These are phyloP conservation scores for Puccinia novopanici DNA, from an alignment of 1,284 basidiomycete genomes.

Conservation along the genomic window DNA sequence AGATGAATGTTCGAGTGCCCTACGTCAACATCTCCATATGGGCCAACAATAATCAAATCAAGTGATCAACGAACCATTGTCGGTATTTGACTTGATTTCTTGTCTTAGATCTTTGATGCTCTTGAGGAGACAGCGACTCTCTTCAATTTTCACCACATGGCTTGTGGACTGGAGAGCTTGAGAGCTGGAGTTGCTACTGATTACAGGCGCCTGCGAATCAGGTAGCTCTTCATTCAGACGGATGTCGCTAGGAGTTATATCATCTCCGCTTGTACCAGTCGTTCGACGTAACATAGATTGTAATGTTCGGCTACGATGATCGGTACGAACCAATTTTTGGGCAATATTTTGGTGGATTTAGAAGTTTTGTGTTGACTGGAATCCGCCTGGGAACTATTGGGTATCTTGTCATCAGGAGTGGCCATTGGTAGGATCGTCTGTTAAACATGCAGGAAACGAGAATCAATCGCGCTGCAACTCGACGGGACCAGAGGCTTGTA, in stretches of 20 bases:
- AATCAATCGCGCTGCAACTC: not conserved
- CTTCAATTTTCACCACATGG: constrained; percentile 64
- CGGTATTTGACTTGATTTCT: constrained; percentile 67
- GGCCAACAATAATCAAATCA: not conserved
- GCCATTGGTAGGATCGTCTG: constrained; percentile 29
- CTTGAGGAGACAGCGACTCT: constrained; percentile 76
- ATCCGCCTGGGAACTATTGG: constrained; percentile 15
- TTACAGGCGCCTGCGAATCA: not conserved
- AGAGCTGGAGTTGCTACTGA: constrained; percentile 7
- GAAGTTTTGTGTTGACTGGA: constrained; percentile 9
- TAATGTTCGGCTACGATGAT: constrained; percentile 80
- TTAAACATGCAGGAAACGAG: not conserved
- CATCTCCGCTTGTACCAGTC: not conserved
- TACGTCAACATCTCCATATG: not conserved
- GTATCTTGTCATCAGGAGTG: constrained; percentile 4
- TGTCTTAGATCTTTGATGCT: constrained; percentile 75
- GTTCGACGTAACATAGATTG: constrained; percentile 77
- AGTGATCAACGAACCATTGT: constrained; percentile 67
- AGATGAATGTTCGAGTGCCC: not conserved
- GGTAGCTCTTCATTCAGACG: not conserved
- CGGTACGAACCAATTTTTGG: constrained; percentile 93
- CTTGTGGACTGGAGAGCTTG: constrained; percentile 11
- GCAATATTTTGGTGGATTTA: constrained; percentile 61
- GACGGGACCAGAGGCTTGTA: not conserved
- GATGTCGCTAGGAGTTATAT: not conserved